These are phyloP conservation scores for Cutaneotrichosporon cyanovorans DNA, from an alignment of 1,284 basidiomycete species.

Conservation along the genomic window DNA sequence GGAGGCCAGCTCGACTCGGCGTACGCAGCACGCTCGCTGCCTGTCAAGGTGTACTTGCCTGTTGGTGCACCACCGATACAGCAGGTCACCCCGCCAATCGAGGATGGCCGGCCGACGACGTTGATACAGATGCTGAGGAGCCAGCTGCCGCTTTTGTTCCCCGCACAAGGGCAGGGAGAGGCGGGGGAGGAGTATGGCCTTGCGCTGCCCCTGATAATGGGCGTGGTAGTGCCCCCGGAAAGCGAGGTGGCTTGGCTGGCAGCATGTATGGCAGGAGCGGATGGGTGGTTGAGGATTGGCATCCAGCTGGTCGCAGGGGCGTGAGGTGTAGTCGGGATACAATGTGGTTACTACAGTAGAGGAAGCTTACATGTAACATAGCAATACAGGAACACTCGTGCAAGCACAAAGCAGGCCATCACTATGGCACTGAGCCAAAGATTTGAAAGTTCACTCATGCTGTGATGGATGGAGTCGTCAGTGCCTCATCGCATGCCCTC, in stretches of 20 bases:
- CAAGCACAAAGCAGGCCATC: too few relatives aligned
- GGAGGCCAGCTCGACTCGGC: conserved; percentile 48
- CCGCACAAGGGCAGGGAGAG: conserved; percentile 11
- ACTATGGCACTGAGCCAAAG: too few relatives aligned
- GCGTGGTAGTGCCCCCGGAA: conserved; percentile 75
- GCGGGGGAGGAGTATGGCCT: conserved; percentile 30
- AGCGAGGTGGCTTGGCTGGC: conserved; percentile 89
- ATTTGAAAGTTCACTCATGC: too few relatives aligned
- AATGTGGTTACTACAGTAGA: too few relatives aligned
- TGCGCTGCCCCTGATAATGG: conserved; percentile 66
- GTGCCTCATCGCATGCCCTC: background rate
- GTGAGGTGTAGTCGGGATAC: background rate
- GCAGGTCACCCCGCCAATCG: conserved; percentile 71
- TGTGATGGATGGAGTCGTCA: too few relatives aligned
- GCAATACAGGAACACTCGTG: too few relatives aligned
- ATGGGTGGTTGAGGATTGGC: conserved; percentile 89
- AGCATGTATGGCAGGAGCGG: conserved; percentile 78
- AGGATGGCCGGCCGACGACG: conserved; percentile 45
- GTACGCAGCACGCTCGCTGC: conserved; percentile 75
- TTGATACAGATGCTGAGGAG: conserved; percentile 42
- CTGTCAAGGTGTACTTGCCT: conserved; percentile 81
- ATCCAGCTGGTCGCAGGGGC: conserved; percentile 52
- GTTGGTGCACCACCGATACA: conserved; percentile 78
- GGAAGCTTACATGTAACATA: too few relatives aligned
- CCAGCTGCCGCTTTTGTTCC: conserved; percentile 49